Evolutionary conservation across 768 basidiomycete species (phyloP).

Genomic region (Pulveroboletus frians): DNA sequence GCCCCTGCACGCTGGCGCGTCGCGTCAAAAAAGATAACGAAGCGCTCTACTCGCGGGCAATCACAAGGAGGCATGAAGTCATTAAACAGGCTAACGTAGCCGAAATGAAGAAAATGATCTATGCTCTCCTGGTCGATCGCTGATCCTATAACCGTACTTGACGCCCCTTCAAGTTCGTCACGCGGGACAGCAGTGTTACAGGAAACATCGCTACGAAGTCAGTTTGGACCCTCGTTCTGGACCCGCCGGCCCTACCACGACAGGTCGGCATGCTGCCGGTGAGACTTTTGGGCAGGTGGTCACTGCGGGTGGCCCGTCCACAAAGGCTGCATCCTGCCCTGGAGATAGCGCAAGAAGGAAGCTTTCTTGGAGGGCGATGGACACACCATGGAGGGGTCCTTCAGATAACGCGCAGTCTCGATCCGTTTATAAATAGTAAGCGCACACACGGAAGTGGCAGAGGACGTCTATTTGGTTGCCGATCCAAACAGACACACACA

Average conservation of each 20-base stretch:
- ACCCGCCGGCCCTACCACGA: not conserved
- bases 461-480: constrained; percentile 8
- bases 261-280: not conserved
- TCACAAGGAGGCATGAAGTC: constrained; percentile 9
- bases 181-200: not conserved
- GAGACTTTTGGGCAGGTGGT: not conserved
- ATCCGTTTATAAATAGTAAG: not conserved
- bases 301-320: not conserved
- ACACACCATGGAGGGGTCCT: not conserved
- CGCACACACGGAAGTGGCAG: not conserved
- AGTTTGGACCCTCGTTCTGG: not conserved
- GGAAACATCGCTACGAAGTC: not conserved
- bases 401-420: not conserved
- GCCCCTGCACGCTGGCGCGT: not conserved
- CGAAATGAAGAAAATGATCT: constrained; percentile 26
- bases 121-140: constrained; percentile 21
- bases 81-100: constrained; percentile 15
- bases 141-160: constrained; percentile 19
- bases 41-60: not conserved
- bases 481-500: constrained; percentile 12
- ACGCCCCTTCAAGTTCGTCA: no score
- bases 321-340: no score
- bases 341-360: not conserved
- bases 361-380: not conserved
- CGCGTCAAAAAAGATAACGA: not conserved